Evolutionary conservation across 345 rosid species (phyloP), one percentile per base, ranked within the genome.

Genomic region (thale cress (Arabidopsis thaliana)): DNA sequence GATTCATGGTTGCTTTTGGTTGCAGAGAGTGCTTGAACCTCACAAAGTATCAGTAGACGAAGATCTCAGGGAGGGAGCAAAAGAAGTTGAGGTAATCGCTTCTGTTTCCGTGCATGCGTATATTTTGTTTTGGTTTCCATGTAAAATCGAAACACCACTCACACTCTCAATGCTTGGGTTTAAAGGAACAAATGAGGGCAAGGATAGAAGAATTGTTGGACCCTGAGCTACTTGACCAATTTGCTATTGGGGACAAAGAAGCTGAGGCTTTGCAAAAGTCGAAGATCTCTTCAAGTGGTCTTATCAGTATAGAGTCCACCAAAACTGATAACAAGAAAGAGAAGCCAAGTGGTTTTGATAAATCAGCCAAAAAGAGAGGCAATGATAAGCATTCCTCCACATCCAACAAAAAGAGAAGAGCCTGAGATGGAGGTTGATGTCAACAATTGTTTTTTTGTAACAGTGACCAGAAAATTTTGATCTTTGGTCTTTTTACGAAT

Each of bases 21-120:
- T 85, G 60, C 92, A 95, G 99, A 76, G 82, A 40, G 78, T 67
- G 49, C 78, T 92, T 73, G 84, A 82, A 78, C 97, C 98, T n/a
- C 99, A 85, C 75, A 86, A 65, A 44, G 83, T 93, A 73, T 83
- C 99, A 0, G 82, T 95, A 73, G 97, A 89, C 5, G 97, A 92
- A 64, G 99, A 92, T 83, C 97, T 92, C 32, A 88, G 83, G 61
- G 93, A 89, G 51, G 99, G 74, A 10, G 98, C 97, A 36, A 84
- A 72, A 84, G 81, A 89, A 87, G 94, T 86, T 65, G 90, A 89
- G 97, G 99, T 95, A 65, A 36, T 11, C 1, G 7, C 71, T 67
- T 61, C 22, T 67, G 24, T 64, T 8, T 51, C 14, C 13, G 8
- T 30, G 10, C 14, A 46, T 24, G 6, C 3, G 6, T 41, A 36